phyloP scores from a whole-genome alignment of 495 filamentous ascomycete species.

The Hyphodiscus hymeniophilus region DNA sequence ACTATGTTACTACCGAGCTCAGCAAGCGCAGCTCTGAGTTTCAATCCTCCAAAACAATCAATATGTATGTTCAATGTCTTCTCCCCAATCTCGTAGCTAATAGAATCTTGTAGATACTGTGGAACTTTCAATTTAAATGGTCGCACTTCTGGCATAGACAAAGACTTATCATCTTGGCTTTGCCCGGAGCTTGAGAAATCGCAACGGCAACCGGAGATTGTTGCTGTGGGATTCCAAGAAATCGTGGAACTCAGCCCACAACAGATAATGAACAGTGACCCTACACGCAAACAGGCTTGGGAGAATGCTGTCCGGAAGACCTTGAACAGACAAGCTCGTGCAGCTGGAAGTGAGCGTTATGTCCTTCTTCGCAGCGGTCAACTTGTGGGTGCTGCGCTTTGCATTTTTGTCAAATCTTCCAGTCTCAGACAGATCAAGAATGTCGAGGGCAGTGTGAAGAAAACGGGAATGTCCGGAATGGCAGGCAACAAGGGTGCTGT shows the following conservation, averaged over 20 bases:
- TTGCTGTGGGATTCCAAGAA: constrained; percentile 91
- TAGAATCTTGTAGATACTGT: constrained; percentile 55
- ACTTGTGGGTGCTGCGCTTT: constrained; percentile 85
- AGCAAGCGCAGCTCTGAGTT: constrained; percentile 47
- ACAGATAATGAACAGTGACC: constrained; percentile 99
- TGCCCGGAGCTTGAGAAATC: constrained; percentile 45
- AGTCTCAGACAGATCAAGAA: constrained; percentile 79
- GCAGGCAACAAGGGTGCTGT: constrained; percentile 98
- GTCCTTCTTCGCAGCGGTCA: constrained; percentile 86
- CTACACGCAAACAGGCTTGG: constrained; percentile 75
- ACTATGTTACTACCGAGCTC: constrained; percentile 72
- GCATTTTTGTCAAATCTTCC: constrained; percentile 79
- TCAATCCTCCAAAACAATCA: constrained; percentile 39
- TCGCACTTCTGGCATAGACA: constrained; percentile 59
- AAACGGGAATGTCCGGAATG: constrained; percentile 95
- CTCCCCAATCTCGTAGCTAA: constrained; percentile 23
- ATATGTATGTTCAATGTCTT: constrained; percentile 24
- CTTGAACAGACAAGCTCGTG: constrained; percentile 60
- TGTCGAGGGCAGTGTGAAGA: constrained; percentile 92
- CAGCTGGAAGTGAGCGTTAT: constrained; percentile 63
- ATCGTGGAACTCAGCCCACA: constrained; percentile 95
- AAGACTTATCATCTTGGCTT: constrained; percentile 82
- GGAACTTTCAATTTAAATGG: constrained; percentile 97
- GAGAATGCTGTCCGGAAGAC: constrained; percentile 71
- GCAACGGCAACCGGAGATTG: constrained; percentile 61